phyloP scores from a whole-genome alignment of 1,284 basidiomycete species.

The Hypsizygus ulmarius region DNA sequence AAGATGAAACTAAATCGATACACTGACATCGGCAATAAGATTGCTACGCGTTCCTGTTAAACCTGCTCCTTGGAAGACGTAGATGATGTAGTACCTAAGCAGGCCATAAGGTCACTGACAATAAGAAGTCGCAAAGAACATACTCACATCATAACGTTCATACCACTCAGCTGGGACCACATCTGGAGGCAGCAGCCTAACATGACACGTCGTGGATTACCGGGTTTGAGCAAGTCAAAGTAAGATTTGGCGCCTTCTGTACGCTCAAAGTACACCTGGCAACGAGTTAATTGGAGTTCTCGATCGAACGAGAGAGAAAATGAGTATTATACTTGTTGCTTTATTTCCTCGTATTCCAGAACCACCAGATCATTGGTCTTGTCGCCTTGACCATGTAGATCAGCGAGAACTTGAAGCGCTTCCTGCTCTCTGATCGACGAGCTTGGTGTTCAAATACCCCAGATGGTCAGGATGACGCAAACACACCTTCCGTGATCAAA shows the following conservation, averaged over 20 bases:
- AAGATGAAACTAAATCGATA: neutral
- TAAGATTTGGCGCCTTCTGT: slow-evolving; percentile 72
- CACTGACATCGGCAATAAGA: slow-evolving; percentile 59
- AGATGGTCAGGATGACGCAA: neutral
- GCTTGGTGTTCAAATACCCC: slow-evolving; percentile 2
- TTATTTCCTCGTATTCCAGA: slow-evolving; percentile 80
- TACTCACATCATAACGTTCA: slow-evolving; percentile 72
- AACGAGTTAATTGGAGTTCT: neutral
- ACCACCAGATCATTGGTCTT: slow-evolving; percentile 62
- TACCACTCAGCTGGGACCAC: slow-evolving; percentile 64
- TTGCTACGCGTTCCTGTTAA: slow-evolving; percentile 67
- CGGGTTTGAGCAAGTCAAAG: slow-evolving; percentile 60
- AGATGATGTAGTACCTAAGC: slow-evolving; percentile 68
- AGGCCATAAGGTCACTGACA: neutral
- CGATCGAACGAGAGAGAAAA: neutral
- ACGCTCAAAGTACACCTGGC: slow-evolving; percentile 53
- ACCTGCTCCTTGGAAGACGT: slow-evolving; percentile 76
- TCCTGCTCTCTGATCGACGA: slow-evolving; percentile 50
- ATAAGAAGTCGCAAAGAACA: neutral
- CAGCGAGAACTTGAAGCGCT: slow-evolving; percentile 74
- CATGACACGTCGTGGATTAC: slow-evolving; percentile 56
- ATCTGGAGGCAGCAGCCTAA: slow-evolving; percentile 59
- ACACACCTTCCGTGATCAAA: slow-evolving; percentile 55
- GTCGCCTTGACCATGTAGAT: slow-evolving; percentile 77
- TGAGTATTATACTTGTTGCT: slow-evolving; percentile 51